phyloP scores from a whole-genome alignment of 2,329 filamentous ascomycete species.

The Talaromyces pinophilus region DNA sequence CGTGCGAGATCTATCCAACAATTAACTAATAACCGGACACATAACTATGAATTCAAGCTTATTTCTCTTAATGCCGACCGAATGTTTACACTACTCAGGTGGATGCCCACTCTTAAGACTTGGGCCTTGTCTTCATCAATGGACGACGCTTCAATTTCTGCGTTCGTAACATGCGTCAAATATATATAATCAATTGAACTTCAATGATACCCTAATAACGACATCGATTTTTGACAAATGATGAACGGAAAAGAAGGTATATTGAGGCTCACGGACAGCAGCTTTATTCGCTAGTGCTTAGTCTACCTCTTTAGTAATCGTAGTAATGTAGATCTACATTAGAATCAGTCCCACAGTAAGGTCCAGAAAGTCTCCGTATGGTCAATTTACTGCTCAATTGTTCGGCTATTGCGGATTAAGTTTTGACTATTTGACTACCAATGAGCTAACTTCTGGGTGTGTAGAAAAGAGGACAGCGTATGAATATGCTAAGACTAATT shows the following conservation, averaged over 20 bases:
- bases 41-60: neutral
- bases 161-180: neutral
- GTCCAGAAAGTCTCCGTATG: conserved; percentile 1
- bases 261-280: neutral
- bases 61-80: neutral
- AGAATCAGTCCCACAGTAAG: neutral
- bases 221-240: neutral
- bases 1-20: neutral
- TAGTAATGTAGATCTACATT: neutral
- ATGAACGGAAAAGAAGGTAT: neutral
- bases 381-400: neutral
- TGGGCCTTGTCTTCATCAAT: neutral
- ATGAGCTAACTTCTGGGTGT: neutral
- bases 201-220: neutral
- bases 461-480: neutral
- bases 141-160: neutral
- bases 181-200: neutral
- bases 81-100: neutral
- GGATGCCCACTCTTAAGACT: neutral
- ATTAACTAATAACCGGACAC: neutral
- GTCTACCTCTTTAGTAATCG: neutral
- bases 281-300: neutral
- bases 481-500: neutral
- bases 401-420: neutral
- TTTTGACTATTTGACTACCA: neutral